Percentiles rank a stretch among this genome's conserved stretches.
Evolutionary conservation across 768 basidiomycete species (phyloP).

Genomic region (Lepiota brunneoincarnata): DNA sequence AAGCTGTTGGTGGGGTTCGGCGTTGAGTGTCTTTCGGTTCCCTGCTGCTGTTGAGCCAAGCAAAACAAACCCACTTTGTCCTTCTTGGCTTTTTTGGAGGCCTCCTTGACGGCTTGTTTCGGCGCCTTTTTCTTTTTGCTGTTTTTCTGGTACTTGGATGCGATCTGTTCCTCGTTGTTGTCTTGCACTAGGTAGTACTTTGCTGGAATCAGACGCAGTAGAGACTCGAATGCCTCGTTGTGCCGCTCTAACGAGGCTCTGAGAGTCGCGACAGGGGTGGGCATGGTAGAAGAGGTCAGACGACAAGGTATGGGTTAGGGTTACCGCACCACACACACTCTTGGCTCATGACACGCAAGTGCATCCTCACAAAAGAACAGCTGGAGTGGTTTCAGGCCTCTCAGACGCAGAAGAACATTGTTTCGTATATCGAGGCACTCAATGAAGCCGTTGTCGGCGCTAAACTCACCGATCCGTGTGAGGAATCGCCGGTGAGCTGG

Average conservation of each 20-base stretch:
- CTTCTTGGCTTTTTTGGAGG: constrained; percentile 81
- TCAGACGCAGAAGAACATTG: constrained; percentile 61
- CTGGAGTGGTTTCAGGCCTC: constrained; percentile 81
- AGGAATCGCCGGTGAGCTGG: constrained; percentile 58
- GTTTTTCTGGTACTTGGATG: constrained; percentile 80
- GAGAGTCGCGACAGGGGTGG: constrained; percentile 46
- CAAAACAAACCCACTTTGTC: constrained; percentile 62
- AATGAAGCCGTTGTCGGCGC: constrained; percentile 75
- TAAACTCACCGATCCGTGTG: constrained; percentile 67
- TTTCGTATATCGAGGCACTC: constrained; percentile 68
- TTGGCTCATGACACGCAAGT: constrained; percentile 45
- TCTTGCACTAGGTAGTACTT: constrained; percentile 82
- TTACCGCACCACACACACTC: too few relatives aligned
- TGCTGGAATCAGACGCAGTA: constrained; percentile 84
- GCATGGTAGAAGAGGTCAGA: constrained; percentile 29
- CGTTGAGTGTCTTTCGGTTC: constrained; percentile 4
- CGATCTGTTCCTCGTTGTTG: constrained; percentile 60
- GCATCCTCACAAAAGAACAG: constrained; percentile 74
- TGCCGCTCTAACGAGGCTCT: constrained; percentile 73
- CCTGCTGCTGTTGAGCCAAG: background rate
- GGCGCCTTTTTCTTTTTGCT: constrained; percentile 82
- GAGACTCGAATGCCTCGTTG: constrained; percentile 81
- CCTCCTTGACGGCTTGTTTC: constrained; percentile 87
- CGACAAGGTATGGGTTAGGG: constrained; percentile 10
- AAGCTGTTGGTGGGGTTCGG: constrained; percentile 47